Evolutionary conservation across 345 rosid species (phyloP), one percentile per base, ranked within the genome.

Genomic region (Boechera divaricarpa): DNA sequence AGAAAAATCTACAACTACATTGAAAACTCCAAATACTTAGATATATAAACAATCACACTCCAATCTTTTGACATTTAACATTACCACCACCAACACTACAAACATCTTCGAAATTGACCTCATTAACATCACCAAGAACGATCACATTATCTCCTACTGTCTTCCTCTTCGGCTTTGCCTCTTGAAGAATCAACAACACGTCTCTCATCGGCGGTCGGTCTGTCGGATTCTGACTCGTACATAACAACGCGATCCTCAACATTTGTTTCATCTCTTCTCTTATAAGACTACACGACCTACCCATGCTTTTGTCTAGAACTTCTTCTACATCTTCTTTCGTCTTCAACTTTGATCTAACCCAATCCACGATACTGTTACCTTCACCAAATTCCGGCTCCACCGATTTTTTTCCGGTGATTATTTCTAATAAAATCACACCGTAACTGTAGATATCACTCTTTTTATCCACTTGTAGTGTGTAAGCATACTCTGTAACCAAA

Each of bases 131-230:
- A 51, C 55, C 76, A 5, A 77, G 33, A 49, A 53, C 47, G 1
- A 69, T 36, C 15, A 78, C 75, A 11, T 57, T 48, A 73, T 75
- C 79, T 6, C 82, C 89, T 5, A 81, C 71, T 31, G 81, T 60
- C 67, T 96, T 96, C 85, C 99, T 82, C 82, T 90, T 87, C 3
- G 99, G 99, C 82, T 88, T 88, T 3, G 96, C 97, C 83, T 84
- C 98, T 75, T 93, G 94, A 41, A 96, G 86, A 92, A 96, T 93
- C 83, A 89, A 24, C 82, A 96, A 86, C 4, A 91, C 99, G 33
- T 96, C 98, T 84, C 99, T 90, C 99, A 96, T 96, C 0, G 97
- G 86, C 1, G 99, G 99, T 28, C 99, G 89, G 60, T 96, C 98
- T 0, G 85, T 89, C 13, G 98, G 99, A 72, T 87, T 93, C 28